A percentile compares a stretch with the other conserved stretches of the same genome.
Conservation (phyloP, 768 basidiomycete species). For the Megacollybia marginata region DNA sequence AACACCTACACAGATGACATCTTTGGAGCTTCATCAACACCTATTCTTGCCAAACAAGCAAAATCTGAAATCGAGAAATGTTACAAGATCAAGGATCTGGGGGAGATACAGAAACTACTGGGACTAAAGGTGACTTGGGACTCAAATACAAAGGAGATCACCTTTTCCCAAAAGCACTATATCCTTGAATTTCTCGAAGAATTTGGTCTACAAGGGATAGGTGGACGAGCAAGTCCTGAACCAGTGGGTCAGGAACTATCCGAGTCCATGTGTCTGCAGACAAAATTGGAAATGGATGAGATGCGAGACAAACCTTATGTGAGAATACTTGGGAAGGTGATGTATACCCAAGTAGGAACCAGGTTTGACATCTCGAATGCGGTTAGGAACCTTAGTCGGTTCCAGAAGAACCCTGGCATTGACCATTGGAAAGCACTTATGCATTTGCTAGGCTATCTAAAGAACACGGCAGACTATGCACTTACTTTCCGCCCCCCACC, state of each 20-base stretch:
- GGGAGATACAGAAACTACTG: neutral
- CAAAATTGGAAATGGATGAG: neutral
- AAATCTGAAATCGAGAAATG: neutral
- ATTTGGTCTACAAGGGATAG: conserved; percentile 15
- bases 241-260: conserved; percentile 1
- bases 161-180: conserved; percentile 14
- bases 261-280: conserved; percentile 12
- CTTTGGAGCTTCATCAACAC: neutral
- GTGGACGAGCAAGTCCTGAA: neutral
- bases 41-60: neutral
- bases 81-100: neutral
- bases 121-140: neutral
- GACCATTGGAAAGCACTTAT: conserved; percentile 17
- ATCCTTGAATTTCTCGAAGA: conserved; percentile 10
- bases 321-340: conserved; percentile 5
- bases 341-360: conserved; percentile 13
- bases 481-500: too few species aligned
- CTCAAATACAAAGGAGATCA: neutral
- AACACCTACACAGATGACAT: neutral
- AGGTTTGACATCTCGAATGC: conserved; percentile 8
- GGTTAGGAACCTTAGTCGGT: neutral
- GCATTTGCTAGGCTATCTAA: conserved; percentile 22
- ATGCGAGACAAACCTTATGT: conserved; percentile 10
- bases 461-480: conserved; percentile 13
- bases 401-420: neutral